Evolutionary conservation across 495 filamentous ascomycete genomes (phyloP).

Genomic region (Aspergillus campestris): DNA sequence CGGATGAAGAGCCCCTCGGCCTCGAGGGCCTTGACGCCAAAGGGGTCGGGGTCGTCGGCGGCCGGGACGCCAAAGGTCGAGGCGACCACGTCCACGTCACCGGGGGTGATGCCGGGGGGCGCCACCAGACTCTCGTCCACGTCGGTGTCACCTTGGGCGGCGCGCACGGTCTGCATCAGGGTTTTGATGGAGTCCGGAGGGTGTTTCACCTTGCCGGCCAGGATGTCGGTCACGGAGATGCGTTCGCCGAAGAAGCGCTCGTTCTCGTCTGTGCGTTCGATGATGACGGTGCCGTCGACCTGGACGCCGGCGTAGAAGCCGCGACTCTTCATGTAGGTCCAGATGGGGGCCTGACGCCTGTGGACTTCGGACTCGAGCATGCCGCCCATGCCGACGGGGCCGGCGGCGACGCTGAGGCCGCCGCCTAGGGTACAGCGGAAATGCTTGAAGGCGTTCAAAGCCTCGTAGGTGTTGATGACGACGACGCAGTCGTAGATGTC

Average conservation of each 20-base stretch:
- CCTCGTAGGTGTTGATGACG: slow-evolving; percentile 76
- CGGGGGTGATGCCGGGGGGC: slow-evolving; percentile 56
- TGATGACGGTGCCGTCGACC: slow-evolving; percentile 75
- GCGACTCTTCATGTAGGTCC: slow-evolving; percentile 81
- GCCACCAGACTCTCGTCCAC: slow-evolving; percentile 52
- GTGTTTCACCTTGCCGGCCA: slow-evolving; percentile 68
- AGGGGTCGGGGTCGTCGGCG: slow-evolving; percentile 71
- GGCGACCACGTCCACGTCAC: slow-evolving; percentile 53
- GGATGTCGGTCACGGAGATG: slow-evolving; percentile 68
- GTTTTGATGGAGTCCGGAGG: slow-evolving; percentile 54
- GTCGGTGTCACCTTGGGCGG: slow-evolving; percentile 70
- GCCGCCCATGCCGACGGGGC: slow-evolving; percentile 69
- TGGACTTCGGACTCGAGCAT: slow-evolving; percentile 66
- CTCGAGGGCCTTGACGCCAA: slow-evolving; percentile 76
- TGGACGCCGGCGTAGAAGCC: slow-evolving; percentile 77
- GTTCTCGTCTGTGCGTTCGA: slow-evolving; percentile 83
- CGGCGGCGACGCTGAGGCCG: slow-evolving; percentile 68
- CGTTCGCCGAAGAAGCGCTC: slow-evolving; percentile 73
- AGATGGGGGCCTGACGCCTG: slow-evolving; percentile 63
- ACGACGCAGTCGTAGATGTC: slow-evolving; percentile 93
- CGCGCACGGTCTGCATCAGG: slow-evolving; percentile 72
- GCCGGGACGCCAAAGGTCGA: slow-evolving; percentile 67
- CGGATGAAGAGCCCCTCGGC: slow-evolving; percentile 77
- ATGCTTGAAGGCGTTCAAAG: slow-evolving; percentile 71
- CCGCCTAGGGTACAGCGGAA: slow-evolving; percentile 69